Conservation (phyloP, 345 rosid genomes). For the Pugionium cornutum region DNA sequence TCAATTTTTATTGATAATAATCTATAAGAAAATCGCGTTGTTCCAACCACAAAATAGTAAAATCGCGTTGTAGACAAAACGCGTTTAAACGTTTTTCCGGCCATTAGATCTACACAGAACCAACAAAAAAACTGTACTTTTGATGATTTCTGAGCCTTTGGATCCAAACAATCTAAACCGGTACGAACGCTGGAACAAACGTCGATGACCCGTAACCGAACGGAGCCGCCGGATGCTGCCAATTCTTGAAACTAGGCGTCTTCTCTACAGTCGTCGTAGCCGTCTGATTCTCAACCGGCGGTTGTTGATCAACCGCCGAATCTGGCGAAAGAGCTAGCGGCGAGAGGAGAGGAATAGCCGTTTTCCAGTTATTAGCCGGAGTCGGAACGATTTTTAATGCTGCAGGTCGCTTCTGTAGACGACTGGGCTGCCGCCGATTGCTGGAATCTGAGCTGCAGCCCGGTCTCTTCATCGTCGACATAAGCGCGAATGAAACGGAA, state of each 20-base stretch:
- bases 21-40: slow-evolving; percentile 32
- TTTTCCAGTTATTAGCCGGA: slow-evolving; percentile 65
- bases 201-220: slow-evolving; percentile 55
- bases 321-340: slow-evolving; percentile 74
- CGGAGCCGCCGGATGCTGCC: slow-evolving; percentile 98
- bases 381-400: slow-evolving; percentile 53
- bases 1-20: not conserved
- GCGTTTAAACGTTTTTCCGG: slow-evolving; percentile 18
- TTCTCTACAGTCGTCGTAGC: slow-evolving; percentile 35
- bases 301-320: slow-evolving; percentile 33
- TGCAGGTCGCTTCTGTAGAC: slow-evolving; percentile 75
- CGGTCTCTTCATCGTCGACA: slow-evolving; percentile 36
- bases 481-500: not conserved
- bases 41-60: slow-evolving; percentile 32
- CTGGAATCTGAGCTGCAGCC: slow-evolving; percentile 35
- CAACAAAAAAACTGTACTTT: slow-evolving; percentile 30
- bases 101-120: slow-evolving; percentile 22
- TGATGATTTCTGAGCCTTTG: slow-evolving; percentile 5
- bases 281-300: slow-evolving; percentile 37
- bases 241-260: slow-evolving; percentile 61
- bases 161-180: slow-evolving; percentile 50
- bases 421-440: slow-evolving; percentile 52
- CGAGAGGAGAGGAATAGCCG: slow-evolving; percentile 87
- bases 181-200: slow-evolving; percentile 57
- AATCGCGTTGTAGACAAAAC: slow-evolving; percentile 24